phyloP scores from a whole-genome alignment of 2,329 filamentous ascomycete genomes.

The Xylaria sp. region DNA sequence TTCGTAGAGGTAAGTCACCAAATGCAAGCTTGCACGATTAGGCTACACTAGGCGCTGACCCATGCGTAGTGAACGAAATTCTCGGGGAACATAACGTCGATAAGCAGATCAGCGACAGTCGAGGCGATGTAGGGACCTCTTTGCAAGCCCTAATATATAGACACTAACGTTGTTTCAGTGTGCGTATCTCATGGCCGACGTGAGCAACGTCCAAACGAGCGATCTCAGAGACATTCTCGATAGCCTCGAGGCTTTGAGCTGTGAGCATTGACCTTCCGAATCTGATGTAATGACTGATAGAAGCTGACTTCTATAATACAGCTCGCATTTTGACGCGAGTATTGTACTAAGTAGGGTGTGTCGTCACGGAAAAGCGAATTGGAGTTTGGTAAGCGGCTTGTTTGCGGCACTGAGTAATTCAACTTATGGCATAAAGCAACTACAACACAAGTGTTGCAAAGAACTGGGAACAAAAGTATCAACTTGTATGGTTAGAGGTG shows the following conservation, averaged over 20 bases:
- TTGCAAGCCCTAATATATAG: not conserved
- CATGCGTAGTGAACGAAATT: slow-evolving; percentile 84
- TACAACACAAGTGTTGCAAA: slow-evolving; percentile 19
- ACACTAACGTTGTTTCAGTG: slow-evolving; percentile 59
- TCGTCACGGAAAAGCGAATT: slow-evolving; percentile 30
- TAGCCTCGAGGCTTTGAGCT: slow-evolving; percentile 81
- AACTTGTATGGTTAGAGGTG: slow-evolving; percentile 24
- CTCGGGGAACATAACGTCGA: slow-evolving; percentile 96
- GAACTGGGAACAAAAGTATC: slow-evolving; percentile 7
- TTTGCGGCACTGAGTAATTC: slow-evolving; percentile 35
- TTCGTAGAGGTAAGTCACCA: slow-evolving; percentile 74
- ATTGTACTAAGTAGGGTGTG: slow-evolving; percentile 49
- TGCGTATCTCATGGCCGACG: slow-evolving; percentile 97
- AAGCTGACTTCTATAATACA: slow-evolving; percentile 40
- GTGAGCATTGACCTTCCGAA: slow-evolving; percentile 61
- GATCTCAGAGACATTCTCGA: slow-evolving; percentile 90
- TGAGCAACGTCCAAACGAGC: slow-evolving; percentile 82
- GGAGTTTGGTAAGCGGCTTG: slow-evolving; percentile 32
- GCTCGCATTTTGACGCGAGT: slow-evolving; percentile 54
- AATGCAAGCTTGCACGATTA: not conserved
- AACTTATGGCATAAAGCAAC: slow-evolving; percentile 33
- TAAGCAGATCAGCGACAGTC: slow-evolving; percentile 97
- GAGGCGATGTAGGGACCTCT: slow-evolving; percentile 75
- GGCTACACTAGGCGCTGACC: slow-evolving; percentile 25
- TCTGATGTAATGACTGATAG: not conserved